Percentiles rank a stretch among this genome's conserved stretches.
These are phyloP conservation scores for Umbelopsis sp. DNA, from an alignment of 192 early-diverging fungal species.

Conservation along the genomic window DNA sequence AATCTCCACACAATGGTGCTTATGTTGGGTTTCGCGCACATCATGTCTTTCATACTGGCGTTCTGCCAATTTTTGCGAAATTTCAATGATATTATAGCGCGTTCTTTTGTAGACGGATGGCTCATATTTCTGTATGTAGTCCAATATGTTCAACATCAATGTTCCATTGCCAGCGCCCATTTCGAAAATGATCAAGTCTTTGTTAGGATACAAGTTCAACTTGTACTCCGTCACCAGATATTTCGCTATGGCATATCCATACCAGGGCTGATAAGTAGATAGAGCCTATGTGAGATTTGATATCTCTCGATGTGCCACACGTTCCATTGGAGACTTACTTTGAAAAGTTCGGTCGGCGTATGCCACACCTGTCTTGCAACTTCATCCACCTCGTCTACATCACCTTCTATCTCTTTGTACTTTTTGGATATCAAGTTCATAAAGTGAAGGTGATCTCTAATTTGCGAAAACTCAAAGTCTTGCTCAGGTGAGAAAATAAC, in stretches of 20 bases:
- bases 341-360: slow-evolving; percentile 95
- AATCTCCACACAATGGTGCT: slow-evolving; percentile 69
- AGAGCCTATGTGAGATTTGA: not conserved
- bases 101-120: slow-evolving; percentile 80
- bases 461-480: slow-evolving; percentile 63
- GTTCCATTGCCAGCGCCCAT: slow-evolving; percentile 98
- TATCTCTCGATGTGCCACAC: not conserved
- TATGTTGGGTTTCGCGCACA: slow-evolving; percentile 36
- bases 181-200: slow-evolving; percentile 89
- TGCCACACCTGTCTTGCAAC: slow-evolving; percentile 95
- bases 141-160: slow-evolving; percentile 90
- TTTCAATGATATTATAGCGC: slow-evolving; percentile 92
- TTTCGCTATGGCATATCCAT: slow-evolving; percentile 89
- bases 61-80: slow-evolving; percentile 80
- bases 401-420: slow-evolving; percentile 80
- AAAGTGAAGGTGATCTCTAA: slow-evolving; percentile 75
- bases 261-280: slow-evolving; percentile 79
- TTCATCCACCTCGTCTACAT: slow-evolving; percentile 72
- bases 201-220: slow-evolving; percentile 54
- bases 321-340: slow-evolving; percentile 43
- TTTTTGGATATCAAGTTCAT: slow-evolving; percentile 71
- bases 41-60: slow-evolving; percentile 60
- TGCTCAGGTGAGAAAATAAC: slow-evolving; percentile 71
- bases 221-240: slow-evolving; percentile 84
- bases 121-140: slow-evolving; percentile 77